Percentiles rank a stretch among this genome's conserved stretches.
phyloP scores from a whole-genome alignment of 2,329 filamentous ascomycete genomes.

The Calonectria crousiana region DNA sequence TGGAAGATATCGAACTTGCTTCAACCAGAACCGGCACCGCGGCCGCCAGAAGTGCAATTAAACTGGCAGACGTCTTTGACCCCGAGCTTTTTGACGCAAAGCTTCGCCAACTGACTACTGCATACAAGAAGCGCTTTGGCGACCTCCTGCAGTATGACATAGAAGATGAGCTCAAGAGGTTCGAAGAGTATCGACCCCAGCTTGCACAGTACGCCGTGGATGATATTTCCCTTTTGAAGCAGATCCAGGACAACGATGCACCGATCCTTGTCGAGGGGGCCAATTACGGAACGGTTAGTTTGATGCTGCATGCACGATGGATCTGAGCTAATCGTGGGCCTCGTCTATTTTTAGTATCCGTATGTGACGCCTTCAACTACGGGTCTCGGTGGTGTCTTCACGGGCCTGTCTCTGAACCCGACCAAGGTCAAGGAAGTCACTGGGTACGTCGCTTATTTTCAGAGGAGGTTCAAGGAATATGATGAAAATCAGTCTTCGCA shows the following conservation, averaged over 20 bases:
- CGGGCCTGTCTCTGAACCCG: constrained; percentile 13
- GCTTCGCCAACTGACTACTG: constrained; percentile 68
- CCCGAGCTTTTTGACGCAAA: constrained; percentile 73
- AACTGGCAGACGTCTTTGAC: constrained; percentile 75
- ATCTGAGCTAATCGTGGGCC: background rate
- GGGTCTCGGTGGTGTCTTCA: constrained; percentile 12
- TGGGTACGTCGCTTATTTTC: background rate
- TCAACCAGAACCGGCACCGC: constrained; percentile 40
- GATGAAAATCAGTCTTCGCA: background rate
- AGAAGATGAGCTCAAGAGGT: constrained; percentile 17
- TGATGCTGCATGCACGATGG: background rate
- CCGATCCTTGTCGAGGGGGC: constrained; percentile 20
- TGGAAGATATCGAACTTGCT: constrained; percentile 67
- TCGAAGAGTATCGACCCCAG: constrained; percentile 8
- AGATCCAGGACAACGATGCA: constrained; percentile 11
- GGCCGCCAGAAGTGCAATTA: constrained; percentile 69
- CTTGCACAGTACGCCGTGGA: constrained; percentile 8
- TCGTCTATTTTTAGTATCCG: background rate
- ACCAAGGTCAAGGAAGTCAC: constrained; percentile 11
- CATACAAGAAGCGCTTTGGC: constrained; percentile 76
- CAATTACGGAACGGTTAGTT: constrained; percentile 8
- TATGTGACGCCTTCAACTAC: constrained; percentile 17
- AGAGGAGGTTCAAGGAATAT: background rate
- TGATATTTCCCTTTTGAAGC: background rate
- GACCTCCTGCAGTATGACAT: constrained; percentile 24